Evolutionary conservation across 208 protist species (phyloP), one percentile per base, ranked within the genome.

Genomic region (Acanthamoeba healyi): DNA sequence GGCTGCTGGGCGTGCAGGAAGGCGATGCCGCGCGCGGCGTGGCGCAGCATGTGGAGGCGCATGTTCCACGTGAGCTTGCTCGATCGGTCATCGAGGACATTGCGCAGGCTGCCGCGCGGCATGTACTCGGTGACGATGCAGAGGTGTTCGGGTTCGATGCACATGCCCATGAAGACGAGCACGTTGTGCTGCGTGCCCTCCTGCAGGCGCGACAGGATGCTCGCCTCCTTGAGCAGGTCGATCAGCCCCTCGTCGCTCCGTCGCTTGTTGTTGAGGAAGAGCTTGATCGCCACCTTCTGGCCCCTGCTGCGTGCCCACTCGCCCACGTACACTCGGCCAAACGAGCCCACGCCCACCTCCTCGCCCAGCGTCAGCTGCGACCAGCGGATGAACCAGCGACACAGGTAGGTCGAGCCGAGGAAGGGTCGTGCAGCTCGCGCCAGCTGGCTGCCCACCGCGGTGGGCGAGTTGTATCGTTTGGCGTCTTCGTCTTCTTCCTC

Each of bases 51-150:
- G 26, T 84, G 12, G 42, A 91, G 46, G 17, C 26, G 56, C 54
- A 22, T 44, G 32, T 54, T 32, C 44, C 61, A 63, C 90, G 77
- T 56, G 42, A 42, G 70, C 10, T 38, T 29, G 46, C 22, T 29
- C 49, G 34, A 7, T 26, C 6, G 42, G 32, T 94, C 67, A 34
- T 92, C 89, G 15, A 96, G 81, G 24, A 96, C 81, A 56, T 40
- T 9, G 5, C 26, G 44, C 58, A 93, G 88, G 44, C 29, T 81
- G 6, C 88, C 88, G n/a, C 88, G 17, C 29, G 22, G 15, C 61
- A 93, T 29, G 36, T 44, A 81, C 88, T 93, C 88, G 0, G 88
- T 82, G 26, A 93, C 67, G 10, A 93, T 93, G 40, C 88, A 81
- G 61, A 93, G 42, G 46, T 51, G 46, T 51, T 0, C 17, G 46